A percentile compares a stretch with the other conserved stretches of the same genome.
phyloP scores from a whole-genome alignment of 2,329 filamentous ascomycete species.

The Phaeomoniella chlamydospora region DNA sequence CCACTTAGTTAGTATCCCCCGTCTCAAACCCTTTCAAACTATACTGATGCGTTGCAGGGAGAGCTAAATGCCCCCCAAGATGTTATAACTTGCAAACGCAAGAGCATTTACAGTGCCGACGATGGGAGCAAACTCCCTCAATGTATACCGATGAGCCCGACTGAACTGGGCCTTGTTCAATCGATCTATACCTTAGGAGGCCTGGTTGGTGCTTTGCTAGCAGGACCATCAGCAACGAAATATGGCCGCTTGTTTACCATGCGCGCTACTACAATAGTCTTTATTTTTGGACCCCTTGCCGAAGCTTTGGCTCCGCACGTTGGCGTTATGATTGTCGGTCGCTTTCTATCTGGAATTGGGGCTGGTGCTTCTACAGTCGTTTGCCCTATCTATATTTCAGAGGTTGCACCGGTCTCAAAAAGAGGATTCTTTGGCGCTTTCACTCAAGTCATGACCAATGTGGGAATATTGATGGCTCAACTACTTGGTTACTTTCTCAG shows the following conservation, averaged over 20 bases:
- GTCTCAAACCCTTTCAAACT: constrained; percentile 3
- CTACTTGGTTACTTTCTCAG: constrained; percentile 78
- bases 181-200: constrained; percentile 88
- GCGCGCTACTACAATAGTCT: constrained; percentile 62
- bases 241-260: constrained; percentile 66
- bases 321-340: constrained; percentile 53
- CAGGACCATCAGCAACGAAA: constrained; percentile 63
- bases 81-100: constrained; percentile 73
- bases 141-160: constrained; percentile 78
- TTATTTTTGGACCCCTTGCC: constrained; percentile 58
- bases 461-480: constrained; percentile 76
- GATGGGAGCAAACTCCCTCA: constrained; percentile 27
- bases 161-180: constrained; percentile 71
- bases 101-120: constrained; percentile 28
- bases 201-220: constrained; percentile 63
- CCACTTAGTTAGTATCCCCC: constrained; percentile 55
- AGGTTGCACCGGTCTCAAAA: constrained; percentile 62
- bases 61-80: constrained; percentile 92
- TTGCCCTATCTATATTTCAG: constrained; percentile 86
- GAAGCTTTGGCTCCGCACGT: constrained; percentile 61
- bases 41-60: constrained; percentile 52
- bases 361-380: constrained; percentile 85
- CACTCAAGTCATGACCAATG: constrained; percentile 87
- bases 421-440: constrained; percentile 69
- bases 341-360: constrained; percentile 67